Conservation (phyloP, 495 filamentous ascomycete genomes). For the Entonaema liquescens region DNA sequence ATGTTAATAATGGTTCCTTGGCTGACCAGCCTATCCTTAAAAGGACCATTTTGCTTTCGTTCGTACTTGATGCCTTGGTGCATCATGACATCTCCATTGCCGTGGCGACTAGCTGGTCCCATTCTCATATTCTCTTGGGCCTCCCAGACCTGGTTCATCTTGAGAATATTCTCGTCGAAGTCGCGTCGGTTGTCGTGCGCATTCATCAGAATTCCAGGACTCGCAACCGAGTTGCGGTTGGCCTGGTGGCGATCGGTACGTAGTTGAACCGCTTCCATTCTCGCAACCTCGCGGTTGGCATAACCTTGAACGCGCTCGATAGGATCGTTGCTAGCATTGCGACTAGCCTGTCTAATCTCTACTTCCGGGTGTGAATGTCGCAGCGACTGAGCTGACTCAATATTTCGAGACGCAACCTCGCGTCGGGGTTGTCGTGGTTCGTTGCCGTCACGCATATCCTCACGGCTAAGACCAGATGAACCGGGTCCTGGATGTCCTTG, state of each 20-base stretch:
- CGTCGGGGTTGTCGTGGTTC: slow-evolving; percentile 47
- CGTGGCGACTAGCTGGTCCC: slow-evolving; percentile 31
- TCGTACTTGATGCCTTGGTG: slow-evolving; percentile 63
- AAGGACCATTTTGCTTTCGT: slow-evolving; percentile 60
- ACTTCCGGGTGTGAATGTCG: slow-evolving; percentile 39
- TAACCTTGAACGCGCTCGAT: slow-evolving; percentile 52
- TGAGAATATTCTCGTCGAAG: slow-evolving; percentile 54
- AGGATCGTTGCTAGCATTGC: slow-evolving; percentile 37
- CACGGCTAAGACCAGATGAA: slow-evolving; percentile 20
- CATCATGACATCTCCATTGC: slow-evolving; percentile 58
- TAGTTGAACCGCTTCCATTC: slow-evolving; percentile 52
- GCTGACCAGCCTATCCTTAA: slow-evolving; percentile 61
- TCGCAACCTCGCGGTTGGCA: slow-evolving; percentile 54
- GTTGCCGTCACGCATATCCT: slow-evolving; percentile 30
- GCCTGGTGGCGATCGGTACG: slow-evolving; percentile 51
- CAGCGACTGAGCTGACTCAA: slow-evolving; percentile 9
- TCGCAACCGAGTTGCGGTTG: slow-evolving; percentile 37
- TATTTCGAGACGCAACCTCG: slow-evolving; percentile 21
- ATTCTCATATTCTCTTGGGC: slow-evolving; percentile 55
- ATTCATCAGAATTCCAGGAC: slow-evolving; percentile 14
- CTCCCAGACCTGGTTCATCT: slow-evolving; percentile 58
- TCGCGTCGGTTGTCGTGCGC: slow-evolving; percentile 39
- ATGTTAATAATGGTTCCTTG: slow-evolving; percentile 62
- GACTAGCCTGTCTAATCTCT: slow-evolving; percentile 33
- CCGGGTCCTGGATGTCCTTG: slow-evolving; percentile 10